Conservation (phyloP, 352 stramenopile species). For the Vaucheria bursata region DNA sequence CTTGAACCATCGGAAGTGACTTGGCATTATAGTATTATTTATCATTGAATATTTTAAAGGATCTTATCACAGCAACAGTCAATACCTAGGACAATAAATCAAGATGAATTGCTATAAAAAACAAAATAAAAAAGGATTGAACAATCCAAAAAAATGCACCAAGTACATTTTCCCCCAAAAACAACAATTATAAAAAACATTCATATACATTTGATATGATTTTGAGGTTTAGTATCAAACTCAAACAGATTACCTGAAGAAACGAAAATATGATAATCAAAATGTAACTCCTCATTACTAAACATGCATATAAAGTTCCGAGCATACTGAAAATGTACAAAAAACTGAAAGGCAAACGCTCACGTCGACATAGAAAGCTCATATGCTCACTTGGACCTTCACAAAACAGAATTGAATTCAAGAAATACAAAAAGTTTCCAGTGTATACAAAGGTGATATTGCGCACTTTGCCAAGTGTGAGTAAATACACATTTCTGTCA, state of each 20-base stretch:
- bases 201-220: background rate
- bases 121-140: background rate
- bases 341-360: conserved; percentile 48
- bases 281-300: conserved; percentile 45
- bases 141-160: background rate
- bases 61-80: too few species aligned
- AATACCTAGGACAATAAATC: too few species aligned
- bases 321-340: conserved; percentile 50
- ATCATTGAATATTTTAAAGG: too few species aligned
- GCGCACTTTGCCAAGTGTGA: background rate
- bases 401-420: too few species aligned
- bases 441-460: background rate
- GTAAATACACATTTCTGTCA: background rate
- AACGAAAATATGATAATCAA: conserved; percentile 45
- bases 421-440: background rate
- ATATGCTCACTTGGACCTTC: conserved; percentile 39
- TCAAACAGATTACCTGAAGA: conserved; percentile 34
- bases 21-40: too few species aligned
- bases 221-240: background rate
- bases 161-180: background rate
- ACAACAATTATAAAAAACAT: background rate
- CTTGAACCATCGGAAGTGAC: too few species aligned
- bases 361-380: conserved; percentile 17
- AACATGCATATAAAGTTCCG: conserved; percentile 49
- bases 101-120: background rate